Conservation (phyloP, 2,329 filamentous ascomycete species). For the Cladophialophora immunda region DNA sequence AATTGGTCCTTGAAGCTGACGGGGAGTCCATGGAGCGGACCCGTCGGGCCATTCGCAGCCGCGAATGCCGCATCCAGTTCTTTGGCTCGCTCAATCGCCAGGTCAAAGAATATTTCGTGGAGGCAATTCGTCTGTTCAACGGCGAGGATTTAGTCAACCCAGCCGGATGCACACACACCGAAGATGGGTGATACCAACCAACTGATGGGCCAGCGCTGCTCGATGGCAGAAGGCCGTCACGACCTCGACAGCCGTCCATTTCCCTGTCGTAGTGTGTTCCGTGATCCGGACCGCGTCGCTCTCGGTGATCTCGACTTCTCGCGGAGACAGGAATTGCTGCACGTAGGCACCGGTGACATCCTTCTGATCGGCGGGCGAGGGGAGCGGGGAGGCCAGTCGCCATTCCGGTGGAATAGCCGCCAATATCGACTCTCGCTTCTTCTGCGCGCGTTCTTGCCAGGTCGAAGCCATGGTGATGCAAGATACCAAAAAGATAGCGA, state of each 20-base stretch:
- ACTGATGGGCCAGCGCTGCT: slow-evolving; percentile 49
- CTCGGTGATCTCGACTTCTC: slow-evolving; percentile 68
- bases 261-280: slow-evolving; percentile 51
- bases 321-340: slow-evolving; percentile 60
- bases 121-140: slow-evolving; percentile 26
- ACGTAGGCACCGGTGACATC: slow-evolving; percentile 65
- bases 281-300: slow-evolving; percentile 65
- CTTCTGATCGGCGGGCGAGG: slow-evolving; percentile 53
- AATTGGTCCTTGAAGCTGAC: slow-evolving; percentile 62
- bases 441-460: not conserved
- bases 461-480: not conserved
- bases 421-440: not conserved
- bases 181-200: slow-evolving; percentile 39
- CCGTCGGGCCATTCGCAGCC: slow-evolving; percentile 47
- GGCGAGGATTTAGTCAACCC: not conserved
- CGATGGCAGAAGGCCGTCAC: slow-evolving; percentile 53
- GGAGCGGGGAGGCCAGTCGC: not conserved
- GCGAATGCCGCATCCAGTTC: slow-evolving; percentile 64
- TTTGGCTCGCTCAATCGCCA: slow-evolving; percentile 60
- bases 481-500: not conserved
- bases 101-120: slow-evolving; percentile 57
- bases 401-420: not conserved
- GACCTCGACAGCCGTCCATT: slow-evolving; percentile 45
- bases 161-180: not conserved
- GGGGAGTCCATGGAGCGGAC: slow-evolving; percentile 70